Conservation (phyloP, 2,329 filamentous ascomycete genomes). For the Teratosphaeria zuluensis region DNA sequence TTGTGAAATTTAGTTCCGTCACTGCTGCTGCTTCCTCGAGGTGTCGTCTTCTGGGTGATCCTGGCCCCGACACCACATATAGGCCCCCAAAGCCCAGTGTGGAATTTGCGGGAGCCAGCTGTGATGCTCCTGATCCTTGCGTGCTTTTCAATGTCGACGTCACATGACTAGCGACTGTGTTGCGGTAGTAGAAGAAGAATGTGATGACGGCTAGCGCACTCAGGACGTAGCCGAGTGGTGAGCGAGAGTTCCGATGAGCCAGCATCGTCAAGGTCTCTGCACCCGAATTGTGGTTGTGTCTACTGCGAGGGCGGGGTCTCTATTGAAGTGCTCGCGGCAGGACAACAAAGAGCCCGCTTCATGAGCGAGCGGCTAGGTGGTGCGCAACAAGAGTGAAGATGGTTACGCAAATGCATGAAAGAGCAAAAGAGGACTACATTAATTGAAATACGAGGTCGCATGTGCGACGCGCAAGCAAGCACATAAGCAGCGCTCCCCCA, state of each 20-base stretch:
- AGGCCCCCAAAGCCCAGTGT: conserved; percentile 28
- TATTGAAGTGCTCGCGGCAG: not conserved
- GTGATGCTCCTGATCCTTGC: not conserved
- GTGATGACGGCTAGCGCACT: not conserved
- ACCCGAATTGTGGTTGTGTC: not conserved
- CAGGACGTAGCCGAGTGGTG: conserved; percentile 1
- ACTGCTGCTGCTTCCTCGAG: conserved; percentile 29
- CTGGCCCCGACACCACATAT: conserved; percentile 27
- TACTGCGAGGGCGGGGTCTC: not conserved
- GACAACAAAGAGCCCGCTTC: not conserved
- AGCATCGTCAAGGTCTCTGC: not conserved
- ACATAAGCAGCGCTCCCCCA: not conserved
- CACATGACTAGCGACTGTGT: not conserved
- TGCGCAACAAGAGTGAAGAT: too few species aligned
- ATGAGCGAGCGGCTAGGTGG: not conserved
- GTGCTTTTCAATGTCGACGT: not conserved
- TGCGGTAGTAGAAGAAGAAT: not conserved
- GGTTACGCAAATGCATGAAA: too few species aligned
- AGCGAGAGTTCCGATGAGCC: conserved; percentile 1
- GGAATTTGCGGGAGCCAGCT: conserved; percentile 10
- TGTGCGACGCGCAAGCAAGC: not conserved
- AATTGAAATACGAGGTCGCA: not conserved
- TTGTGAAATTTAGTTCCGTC: conserved; percentile 27
- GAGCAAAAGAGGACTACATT: too few species aligned
- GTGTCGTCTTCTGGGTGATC: conserved; percentile 23